These are phyloP conservation scores for Rubia peregrina DNA, from an alignment of 305 asterid genomes.

Conservation along the genomic window DNA sequence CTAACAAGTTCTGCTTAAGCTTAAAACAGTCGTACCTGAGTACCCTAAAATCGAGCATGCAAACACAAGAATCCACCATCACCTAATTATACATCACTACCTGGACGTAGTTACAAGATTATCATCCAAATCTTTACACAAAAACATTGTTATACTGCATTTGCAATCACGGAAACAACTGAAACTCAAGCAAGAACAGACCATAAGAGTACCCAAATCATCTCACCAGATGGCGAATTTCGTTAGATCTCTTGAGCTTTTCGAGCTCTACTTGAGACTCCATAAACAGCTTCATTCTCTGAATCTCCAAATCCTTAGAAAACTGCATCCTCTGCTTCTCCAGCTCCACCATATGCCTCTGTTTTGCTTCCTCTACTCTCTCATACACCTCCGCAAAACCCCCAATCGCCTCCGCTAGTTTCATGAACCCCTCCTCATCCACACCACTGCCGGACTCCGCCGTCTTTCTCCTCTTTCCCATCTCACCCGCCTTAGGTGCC, in stretches of 20 bases:
- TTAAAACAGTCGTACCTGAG: neutral
- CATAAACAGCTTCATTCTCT: constrained; percentile 70
- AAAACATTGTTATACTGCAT: neutral
- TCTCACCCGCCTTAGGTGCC: constrained; percentile 14
- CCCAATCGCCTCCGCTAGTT: constrained; percentile 63
- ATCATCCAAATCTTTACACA: neutral
- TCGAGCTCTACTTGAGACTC: constrained; percentile 68
- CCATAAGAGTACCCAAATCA: neutral
- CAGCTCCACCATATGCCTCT: constrained; percentile 78
- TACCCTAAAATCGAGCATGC: neutral
- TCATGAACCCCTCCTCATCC: constrained; percentile 38
- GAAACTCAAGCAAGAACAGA: neutral
- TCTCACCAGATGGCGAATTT: constrained; percentile 46
- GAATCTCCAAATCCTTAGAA: constrained; percentile 79
- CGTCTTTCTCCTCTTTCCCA: constrained; percentile 31
- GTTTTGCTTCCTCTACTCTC: constrained; percentile 77
- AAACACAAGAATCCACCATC: neutral
- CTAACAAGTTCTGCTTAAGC: neutral
- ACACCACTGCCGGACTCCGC: neutral
- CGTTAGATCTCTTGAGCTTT: constrained; percentile 50
- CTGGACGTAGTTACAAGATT: no score
- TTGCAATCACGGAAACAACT: neutral
- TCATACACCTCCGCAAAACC: constrained; percentile 52
- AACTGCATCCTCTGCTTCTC: constrained; percentile 91
- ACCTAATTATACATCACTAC: neutral